Evolutionary conservation across 495 filamentous ascomycete species (phyloP).

Genomic region (Melanomma pulvis-pyrius): DNA sequence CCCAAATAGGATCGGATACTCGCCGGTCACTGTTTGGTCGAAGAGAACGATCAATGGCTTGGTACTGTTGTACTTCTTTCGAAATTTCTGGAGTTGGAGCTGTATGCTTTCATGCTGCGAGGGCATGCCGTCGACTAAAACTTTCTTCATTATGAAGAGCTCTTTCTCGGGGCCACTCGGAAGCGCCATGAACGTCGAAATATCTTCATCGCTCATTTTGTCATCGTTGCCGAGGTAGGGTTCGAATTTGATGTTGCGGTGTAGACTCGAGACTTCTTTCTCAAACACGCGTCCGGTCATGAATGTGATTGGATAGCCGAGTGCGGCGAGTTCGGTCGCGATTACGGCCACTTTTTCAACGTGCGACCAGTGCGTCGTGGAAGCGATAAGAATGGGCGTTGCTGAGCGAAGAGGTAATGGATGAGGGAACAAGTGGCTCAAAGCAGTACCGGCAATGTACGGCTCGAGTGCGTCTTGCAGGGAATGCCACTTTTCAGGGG

Average conservation of each 20-base stretch:
- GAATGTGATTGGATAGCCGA: constrained; percentile 26
- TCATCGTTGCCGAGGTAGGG: constrained; percentile 5
- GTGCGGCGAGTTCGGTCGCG: constrained; percentile 10
- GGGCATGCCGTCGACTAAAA: constrained; percentile 9
- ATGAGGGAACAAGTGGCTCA: constrained; percentile 13
- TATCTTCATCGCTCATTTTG: constrained; percentile 25
- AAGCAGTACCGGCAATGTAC: constrained; percentile 7
- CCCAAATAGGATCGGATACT: constrained; percentile 11
- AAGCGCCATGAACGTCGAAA: constrained; percentile 1
- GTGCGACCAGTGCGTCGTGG: constrained; percentile 14
- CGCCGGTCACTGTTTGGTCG: constrained; percentile 6
- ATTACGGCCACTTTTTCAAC: constrained; percentile 21
- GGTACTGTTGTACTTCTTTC: constrained; percentile 3
- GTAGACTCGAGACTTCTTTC: constrained; percentile 6
- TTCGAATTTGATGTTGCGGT: constrained; percentile 18
- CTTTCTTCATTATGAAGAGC: constrained; percentile 13
- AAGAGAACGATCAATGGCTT: constrained; percentile 16
- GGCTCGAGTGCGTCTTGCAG: constrained; percentile 12
- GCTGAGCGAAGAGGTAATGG: neutral
- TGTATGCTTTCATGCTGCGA: constrained; percentile 9
- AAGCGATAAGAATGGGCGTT: constrained; percentile 17
- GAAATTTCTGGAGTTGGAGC: constrained; percentile 10
- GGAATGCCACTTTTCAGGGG: neutral
- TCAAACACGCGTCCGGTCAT: constrained; percentile 7
- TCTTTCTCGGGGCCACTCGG: constrained; percentile 9